These are phyloP conservation scores for Thielaviopsis punctulata DNA, from an alignment of 2,329 filamentous ascomycete genomes.

Conservation along the genomic window DNA sequence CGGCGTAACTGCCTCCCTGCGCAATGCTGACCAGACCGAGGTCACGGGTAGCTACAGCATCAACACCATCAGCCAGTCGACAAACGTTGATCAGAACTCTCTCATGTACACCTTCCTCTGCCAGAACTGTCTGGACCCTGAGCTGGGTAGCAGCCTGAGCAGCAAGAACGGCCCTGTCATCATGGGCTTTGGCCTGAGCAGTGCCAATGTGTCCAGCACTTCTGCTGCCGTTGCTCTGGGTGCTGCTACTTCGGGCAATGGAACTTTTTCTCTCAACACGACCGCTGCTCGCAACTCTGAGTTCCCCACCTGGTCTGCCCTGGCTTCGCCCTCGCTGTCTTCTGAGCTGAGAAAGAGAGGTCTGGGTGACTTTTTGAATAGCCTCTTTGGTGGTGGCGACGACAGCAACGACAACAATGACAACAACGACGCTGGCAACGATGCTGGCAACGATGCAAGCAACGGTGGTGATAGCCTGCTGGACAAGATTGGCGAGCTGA, in stretches of 20 bases:
- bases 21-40: conserved; percentile 27
- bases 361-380: not conserved
- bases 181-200: conserved; percentile 23
- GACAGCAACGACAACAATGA: not conserved
- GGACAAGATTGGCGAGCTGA: too few relatives aligned
- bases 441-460: not conserved
- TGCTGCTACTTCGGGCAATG: conserved; percentile 14
- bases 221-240: conserved; percentile 13
- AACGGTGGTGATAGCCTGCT: too few relatives aligned
- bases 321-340: conserved; percentile 3
- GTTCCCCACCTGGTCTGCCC: conserved; percentile 14
- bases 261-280: conserved; percentile 14
- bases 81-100: conserved; percentile 25
- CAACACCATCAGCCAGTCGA: conserved; percentile 24
- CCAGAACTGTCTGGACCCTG: conserved; percentile 19
- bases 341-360: conserved; percentile 1
- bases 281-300: conserved; percentile 13
- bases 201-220: conserved; percentile 12
- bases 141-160: conserved; percentile 17
- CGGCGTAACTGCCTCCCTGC: conserved; percentile 25
- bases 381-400: not conserved
- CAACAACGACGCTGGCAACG: not conserved
- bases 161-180: conserved; percentile 15
- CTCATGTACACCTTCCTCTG: conserved; percentile 31
- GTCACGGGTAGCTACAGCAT: conserved; percentile 24